Conservation (phyloP, 2,329 filamentous ascomycete genomes). For the Pseudonectria buxi region DNA sequence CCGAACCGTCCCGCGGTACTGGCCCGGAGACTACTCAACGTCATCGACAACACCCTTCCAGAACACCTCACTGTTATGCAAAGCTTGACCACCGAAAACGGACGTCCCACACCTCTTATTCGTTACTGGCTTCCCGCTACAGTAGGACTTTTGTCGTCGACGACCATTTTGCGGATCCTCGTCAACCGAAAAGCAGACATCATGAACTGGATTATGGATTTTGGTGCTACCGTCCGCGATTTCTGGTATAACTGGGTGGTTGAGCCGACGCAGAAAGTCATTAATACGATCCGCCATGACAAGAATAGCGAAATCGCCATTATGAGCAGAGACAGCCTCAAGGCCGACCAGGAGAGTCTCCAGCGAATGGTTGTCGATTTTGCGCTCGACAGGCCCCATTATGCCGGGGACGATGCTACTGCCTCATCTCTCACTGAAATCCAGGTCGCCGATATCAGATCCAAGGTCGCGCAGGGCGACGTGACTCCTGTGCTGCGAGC, state of each 20-base stretch:
- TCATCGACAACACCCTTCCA: constrained; percentile 65
- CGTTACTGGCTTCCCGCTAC: constrained; percentile 84
- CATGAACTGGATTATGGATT: constrained; percentile 67
- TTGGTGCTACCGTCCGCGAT: constrained; percentile 73
- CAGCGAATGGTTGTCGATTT: constrained; percentile 99
- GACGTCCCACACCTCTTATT: constrained; percentile 66
- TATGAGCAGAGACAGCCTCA: constrained; percentile 88
- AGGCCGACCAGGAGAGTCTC: constrained; percentile 82
- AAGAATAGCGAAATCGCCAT: constrained; percentile 89
- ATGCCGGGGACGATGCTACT: constrained; percentile 36
- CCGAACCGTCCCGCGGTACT: constrained; percentile 51
- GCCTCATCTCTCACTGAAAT: constrained; percentile 50
- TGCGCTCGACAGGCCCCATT: constrained; percentile 70
- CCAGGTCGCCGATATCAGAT: constrained; percentile 67
- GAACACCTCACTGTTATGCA: constrained; percentile 54
- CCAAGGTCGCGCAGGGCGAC: constrained; percentile 83
- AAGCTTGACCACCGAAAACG: constrained; percentile 54
- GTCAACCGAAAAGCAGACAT: constrained; percentile 71
- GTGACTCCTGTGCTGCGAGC: constrained; percentile 85
- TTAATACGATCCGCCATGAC: constrained; percentile 90
- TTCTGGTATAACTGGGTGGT: constrained; percentile 98
- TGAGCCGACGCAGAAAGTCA: constrained; percentile 72
- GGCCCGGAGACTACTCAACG: constrained; percentile 58
- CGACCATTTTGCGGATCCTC: constrained; percentile 75
- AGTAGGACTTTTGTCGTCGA: constrained; percentile 70